These are phyloP conservation scores for Erythrobasidium yunnanense DNA, from an alignment of 768 basidiomycete genomes.

Conservation along the genomic window DNA sequence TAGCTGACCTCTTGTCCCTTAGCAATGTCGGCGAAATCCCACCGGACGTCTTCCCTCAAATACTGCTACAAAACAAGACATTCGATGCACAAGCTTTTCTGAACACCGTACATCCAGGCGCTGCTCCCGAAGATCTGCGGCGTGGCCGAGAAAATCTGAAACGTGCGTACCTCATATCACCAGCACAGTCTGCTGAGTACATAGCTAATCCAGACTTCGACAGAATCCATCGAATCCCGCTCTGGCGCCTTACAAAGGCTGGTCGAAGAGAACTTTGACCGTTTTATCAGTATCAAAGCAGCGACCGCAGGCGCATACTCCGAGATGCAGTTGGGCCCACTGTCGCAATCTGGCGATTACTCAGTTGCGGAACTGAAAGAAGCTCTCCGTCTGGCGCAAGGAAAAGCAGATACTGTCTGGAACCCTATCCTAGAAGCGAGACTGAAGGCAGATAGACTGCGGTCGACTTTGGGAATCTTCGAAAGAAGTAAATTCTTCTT, in stretches of 20 bases:
- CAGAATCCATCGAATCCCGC: constrained; percentile 70
- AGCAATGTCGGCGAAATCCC: constrained; percentile 21
- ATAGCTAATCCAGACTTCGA: constrained; percentile 33
- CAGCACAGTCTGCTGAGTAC: not conserved
- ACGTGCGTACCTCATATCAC: not conserved
- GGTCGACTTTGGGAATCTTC: constrained; percentile 85
- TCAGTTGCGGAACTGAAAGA: constrained; percentile 71
- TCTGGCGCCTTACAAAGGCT: constrained; percentile 88
- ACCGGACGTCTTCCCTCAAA: constrained; percentile 49
- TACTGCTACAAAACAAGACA: constrained; percentile 78
- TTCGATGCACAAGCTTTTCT: constrained; percentile 94
- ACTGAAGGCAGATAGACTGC: constrained; percentile 81
- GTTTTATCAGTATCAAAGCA: constrained; percentile 93
- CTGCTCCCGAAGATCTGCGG: constrained; percentile 81
- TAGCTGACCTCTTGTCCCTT: constrained; percentile 42
- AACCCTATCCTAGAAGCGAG: constrained; percentile 91
- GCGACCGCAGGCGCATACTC: constrained; percentile 84
- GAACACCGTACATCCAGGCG: constrained; percentile 81
- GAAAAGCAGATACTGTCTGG: constrained; percentile 90
- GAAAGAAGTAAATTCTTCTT: constrained; percentile 97
- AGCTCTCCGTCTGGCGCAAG: constrained; percentile 77
- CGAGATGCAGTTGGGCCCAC: constrained; percentile 83
- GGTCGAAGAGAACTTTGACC: constrained; percentile 95
- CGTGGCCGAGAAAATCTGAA: constrained; percentile 50
- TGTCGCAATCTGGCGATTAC: constrained; percentile 65